Base-by-base conservation (phyloP, 345 rosid genomes). In the Brassica rapa region DNA sequence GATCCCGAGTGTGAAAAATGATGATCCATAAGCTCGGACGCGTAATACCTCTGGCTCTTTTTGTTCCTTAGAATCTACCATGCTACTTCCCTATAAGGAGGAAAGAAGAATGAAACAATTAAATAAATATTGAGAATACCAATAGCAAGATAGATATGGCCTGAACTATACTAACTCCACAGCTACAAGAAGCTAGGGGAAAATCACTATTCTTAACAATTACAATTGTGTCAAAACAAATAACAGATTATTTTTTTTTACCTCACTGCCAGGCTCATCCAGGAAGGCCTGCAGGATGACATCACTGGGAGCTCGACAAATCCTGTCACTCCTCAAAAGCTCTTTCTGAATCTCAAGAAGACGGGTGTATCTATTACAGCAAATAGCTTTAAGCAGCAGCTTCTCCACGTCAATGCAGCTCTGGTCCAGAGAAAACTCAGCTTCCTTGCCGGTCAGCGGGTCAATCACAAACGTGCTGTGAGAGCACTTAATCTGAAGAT, bases 311-410 rank as follows among this genome's bases (percentile, higher is more conserved):
- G 88, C 85, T 76, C 86, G 90, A 84, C 75, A 87, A 60, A 93
- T 85, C 72, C 90, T 89, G 76, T 67, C 73, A 83, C 85, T 91
- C 86, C 85, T 96, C 72, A 72, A 82, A 78, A 96, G 83, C 80
- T 93, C 98, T 79, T 88, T 96, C 84, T 93, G 96, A 82, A 93
- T 91, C 87, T 91, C 96, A 77, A 93, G 93, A 75, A 96, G 87
- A 32, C 95, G 93, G 59, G 98, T 93, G 81, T 91, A 91, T 85
- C 88, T 90, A 80, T 93, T 86, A 84, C 98, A 96, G 23, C 83
- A 84, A 79, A 96, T 96, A 73, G 97, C 95, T 84, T 96, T 89
- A 60, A 90, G 87, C 69, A 93, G 86, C 86, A 96, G 77, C 83
- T 87, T 90, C 87, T 93, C 99, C 53, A 88, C 96, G 80, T 93